Base-by-base conservation (phyloP, 352 stramenopile genomes). In the Globisporangium radiosum region DNA sequence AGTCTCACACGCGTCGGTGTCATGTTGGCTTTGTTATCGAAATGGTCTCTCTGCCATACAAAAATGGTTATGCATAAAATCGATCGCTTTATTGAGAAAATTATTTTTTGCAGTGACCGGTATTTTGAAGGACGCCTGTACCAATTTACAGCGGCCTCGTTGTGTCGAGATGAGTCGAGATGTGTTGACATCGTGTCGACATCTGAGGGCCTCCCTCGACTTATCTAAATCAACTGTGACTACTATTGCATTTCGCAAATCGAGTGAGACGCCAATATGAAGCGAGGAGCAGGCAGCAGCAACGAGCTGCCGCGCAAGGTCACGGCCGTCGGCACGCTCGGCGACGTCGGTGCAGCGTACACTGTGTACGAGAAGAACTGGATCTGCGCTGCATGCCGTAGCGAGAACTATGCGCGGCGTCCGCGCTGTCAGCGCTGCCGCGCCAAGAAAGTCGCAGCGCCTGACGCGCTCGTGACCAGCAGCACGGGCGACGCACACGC, bases 311-410 rank as follows among this genome's bases (percentile, higher is more conserved):
- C 83, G 40, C 69, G 76, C 17, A 75, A 89, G 59, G 54, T 90
- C 40, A 91, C 81, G 50, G 79, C 79, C 17, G 85, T 95, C 43
- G 88, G 84, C 15, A 95, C 81, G 47, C 73, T 89, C 13, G 89
- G 89, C 48, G 78, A 90, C 57, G 78, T 94, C 19, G 87, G 87
- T 38, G 86, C 87, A 10, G 73, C 87, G 37, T 96, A 94, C 75
- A 81, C 90, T 42, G 86, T 97, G 19, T 95, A 91, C 66, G 87
- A 94, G 72, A 85, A 85, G 63, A 96, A 96, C 65, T 97, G 90
- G 90, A 63, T 79, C 15, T 97, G 90, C 55, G 52, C 56, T 33
- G 76, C 94, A 53, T 97, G 90, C 70, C 73, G 63, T 48, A 75
- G 86, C 57, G 85, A 95, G 54, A 97, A 97, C 72, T 95, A 94